Percentiles rank a stretch among this genome's conserved stretches.
These are phyloP conservation scores for Begonia masoniana DNA, from an alignment of 306 rosid genomes.

Conservation along the genomic window DNA sequence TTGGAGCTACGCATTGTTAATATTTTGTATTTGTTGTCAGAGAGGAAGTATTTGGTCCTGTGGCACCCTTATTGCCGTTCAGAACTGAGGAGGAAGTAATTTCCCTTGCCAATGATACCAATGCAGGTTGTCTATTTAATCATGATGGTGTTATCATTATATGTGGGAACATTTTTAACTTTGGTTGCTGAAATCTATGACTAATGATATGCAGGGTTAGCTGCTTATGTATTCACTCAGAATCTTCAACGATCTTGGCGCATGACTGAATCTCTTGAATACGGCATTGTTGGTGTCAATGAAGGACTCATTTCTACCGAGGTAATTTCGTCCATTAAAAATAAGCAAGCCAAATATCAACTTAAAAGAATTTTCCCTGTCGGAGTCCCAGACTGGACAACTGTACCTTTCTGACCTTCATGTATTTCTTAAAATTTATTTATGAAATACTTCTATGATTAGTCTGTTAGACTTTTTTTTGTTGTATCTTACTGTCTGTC, in stretches of 20 bases:
- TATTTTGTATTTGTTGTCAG: conserved; percentile 28
- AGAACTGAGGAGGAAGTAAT: conserved; percentile 90
- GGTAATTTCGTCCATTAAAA: conserved; percentile 30
- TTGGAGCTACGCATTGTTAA: background rate
- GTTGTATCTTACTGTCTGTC: too few relatives aligned
- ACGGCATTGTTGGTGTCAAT: conserved; percentile 85
- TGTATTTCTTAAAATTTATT: too few relatives aligned
- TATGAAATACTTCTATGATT: too few relatives aligned
- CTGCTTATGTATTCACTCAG: conserved; percentile 76
- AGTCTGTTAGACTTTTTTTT: too few relatives aligned
- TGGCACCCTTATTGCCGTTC: conserved; percentile 76
- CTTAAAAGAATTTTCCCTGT: too few relatives aligned
- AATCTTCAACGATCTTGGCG: conserved; percentile 90
- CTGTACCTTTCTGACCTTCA: background rate
- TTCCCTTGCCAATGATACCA: conserved; percentile 66
- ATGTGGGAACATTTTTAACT: background rate
- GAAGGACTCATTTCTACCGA: conserved; percentile 93
- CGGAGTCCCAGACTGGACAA: too few relatives aligned
- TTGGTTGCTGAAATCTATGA: background rate
- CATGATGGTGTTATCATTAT: conserved; percentile 1
- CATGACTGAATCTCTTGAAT: conserved; percentile 92
- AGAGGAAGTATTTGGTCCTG: conserved; percentile 95
- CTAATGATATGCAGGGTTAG: conserved; percentile 47
- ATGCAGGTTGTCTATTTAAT: conserved; percentile 48
- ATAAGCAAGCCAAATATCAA: too few relatives aligned